Percentiles rank a stretch among this genome's conserved stretches.
phyloP scores from a whole-genome alignment of 768 basidiomycete genomes.

The Rhodotorula taiwanensis region DNA sequence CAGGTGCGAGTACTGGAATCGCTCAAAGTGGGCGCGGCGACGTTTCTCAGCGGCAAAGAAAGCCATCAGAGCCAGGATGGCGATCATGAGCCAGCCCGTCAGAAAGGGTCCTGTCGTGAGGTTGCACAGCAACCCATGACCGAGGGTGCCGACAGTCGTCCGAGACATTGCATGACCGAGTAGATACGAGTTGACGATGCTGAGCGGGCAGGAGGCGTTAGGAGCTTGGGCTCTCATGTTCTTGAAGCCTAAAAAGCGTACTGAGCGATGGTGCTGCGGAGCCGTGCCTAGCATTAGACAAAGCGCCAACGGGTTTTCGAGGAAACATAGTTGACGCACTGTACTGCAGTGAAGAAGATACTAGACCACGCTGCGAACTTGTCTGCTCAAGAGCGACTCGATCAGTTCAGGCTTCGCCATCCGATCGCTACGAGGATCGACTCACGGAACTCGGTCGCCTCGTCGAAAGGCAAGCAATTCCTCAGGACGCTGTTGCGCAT shows the following conservation, averaged over 20 bases:
- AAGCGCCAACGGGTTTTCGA: too few relatives aligned
- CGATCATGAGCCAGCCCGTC: conserved; percentile 48
- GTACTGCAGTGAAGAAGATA: conserved; percentile 65
- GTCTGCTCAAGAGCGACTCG: conserved; percentile 42
- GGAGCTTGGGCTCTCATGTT: too few relatives aligned
- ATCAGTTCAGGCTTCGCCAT: neutral
- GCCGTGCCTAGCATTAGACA: neutral
- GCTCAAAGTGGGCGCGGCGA: conserved; percentile 58
- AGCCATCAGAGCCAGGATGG: conserved; percentile 66
- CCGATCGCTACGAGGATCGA: neutral
- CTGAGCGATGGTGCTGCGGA: conserved; percentile 17
- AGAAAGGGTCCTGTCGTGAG: conserved; percentile 55
- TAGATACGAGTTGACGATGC: conserved; percentile 61
- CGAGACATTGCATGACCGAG: conserved; percentile 49
- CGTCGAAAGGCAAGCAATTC: conserved; percentile 82
- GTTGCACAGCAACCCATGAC: conserved; percentile 69
- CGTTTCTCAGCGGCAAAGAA: conserved; percentile 73
- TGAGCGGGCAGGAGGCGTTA: neutral
- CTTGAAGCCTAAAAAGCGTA: neutral
- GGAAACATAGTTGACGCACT: conserved; percentile 49
- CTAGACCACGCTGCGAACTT: conserved; percentile 89
- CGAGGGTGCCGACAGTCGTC: conserved; percentile 56
- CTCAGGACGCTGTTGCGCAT: too few relatives aligned
- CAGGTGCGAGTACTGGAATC: conserved; percentile 57
- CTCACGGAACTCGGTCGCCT: conserved; percentile 70